Conservation (phyloP, 2,329 filamentous ascomycete genomes). For the Lachnum nothofagi region DNA sequence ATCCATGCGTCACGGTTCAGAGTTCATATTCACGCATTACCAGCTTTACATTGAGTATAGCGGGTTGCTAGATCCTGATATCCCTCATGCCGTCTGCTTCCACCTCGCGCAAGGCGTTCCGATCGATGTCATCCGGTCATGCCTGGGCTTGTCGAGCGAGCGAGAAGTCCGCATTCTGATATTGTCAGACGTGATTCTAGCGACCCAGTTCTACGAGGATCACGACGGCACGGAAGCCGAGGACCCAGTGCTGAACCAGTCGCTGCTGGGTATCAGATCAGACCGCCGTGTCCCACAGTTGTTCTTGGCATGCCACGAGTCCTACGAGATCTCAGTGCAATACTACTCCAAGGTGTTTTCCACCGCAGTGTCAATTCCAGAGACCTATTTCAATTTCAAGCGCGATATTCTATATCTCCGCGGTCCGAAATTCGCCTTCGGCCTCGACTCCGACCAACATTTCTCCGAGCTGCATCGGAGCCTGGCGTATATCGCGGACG, state of each 20-base stretch:
- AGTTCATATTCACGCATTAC: too few relatives aligned
- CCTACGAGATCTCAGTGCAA: background rate
- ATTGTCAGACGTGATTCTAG: background rate
- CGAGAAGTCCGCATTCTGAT: background rate
- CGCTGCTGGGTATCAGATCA: background rate
- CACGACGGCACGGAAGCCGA: background rate
- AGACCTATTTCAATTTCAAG: conserved; percentile 9
- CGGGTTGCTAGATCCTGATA: too few relatives aligned
- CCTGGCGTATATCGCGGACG: background rate
- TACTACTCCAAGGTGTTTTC: conserved; percentile 6
- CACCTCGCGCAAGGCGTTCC: too few relatives aligned
- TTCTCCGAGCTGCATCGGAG: background rate
- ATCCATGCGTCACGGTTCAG: too few relatives aligned
- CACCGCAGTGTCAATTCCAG: background rate
- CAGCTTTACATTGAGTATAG: too few relatives aligned
- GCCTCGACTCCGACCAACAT: background rate
- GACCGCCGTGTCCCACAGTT: background rate
- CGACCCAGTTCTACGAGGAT: background rate
- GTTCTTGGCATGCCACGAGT: conserved; percentile 4
- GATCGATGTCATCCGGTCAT: too few relatives aligned
- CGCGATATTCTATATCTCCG: conserved; percentile 6
- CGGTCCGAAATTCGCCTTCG: background rate
- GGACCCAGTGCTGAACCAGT: background rate
- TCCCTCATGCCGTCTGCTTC: too few relatives aligned
- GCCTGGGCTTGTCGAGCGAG: too few relatives aligned